Percentiles rank a stretch among this genome's conserved stretches.
phyloP scores from a whole-genome alignment of 164 flowering plant species.

The Berberis vulgaris region DNA sequence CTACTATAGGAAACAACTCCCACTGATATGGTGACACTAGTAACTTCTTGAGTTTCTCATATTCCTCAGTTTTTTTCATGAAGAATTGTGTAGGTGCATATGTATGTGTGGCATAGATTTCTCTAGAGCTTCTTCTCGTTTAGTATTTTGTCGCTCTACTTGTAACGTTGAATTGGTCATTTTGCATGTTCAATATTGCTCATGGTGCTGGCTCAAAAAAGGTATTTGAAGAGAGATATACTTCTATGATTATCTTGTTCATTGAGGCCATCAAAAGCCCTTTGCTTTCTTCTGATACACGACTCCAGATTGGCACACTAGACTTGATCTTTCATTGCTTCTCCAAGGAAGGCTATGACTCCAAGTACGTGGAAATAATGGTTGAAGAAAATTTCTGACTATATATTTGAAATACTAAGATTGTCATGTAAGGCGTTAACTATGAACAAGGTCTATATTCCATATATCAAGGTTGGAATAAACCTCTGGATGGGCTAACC shows the following conservation, averaged over 20 bases:
- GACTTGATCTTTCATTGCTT: constrained; percentile 55
- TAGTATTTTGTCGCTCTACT: too few relatives aligned
- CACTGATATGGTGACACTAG: too few relatives aligned
- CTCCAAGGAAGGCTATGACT: constrained; percentile 30
- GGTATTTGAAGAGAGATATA: constrained; percentile 28
- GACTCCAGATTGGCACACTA: constrained; percentile 67
- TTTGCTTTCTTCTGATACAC: constrained; percentile 73
- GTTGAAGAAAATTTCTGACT: constrained; percentile 82
- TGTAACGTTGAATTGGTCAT: too few relatives aligned
- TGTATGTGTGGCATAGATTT: too few relatives aligned
- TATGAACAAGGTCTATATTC: too few relatives aligned
- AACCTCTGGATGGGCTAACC: too few relatives aligned
- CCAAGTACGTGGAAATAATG: constrained; percentile 35
- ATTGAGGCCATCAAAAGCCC: constrained; percentile 92
- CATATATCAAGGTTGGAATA: too few relatives aligned
- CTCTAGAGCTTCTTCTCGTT: too few relatives aligned
- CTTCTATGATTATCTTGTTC: constrained; percentile 44
- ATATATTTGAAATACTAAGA: constrained; percentile 78
- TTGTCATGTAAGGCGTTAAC: constrained; percentile 48
- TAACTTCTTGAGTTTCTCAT: too few relatives aligned
- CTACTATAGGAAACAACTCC: too few relatives aligned
- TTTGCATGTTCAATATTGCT: constrained; percentile 45
- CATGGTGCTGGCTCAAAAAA: constrained; percentile 53
- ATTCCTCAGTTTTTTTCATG: too few relatives aligned
- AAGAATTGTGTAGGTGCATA: too few relatives aligned